These are phyloP conservation scores for Orbilia javanica DNA, from an alignment of 2,329 filamentous ascomycete genomes.

Conservation along the genomic window DNA sequence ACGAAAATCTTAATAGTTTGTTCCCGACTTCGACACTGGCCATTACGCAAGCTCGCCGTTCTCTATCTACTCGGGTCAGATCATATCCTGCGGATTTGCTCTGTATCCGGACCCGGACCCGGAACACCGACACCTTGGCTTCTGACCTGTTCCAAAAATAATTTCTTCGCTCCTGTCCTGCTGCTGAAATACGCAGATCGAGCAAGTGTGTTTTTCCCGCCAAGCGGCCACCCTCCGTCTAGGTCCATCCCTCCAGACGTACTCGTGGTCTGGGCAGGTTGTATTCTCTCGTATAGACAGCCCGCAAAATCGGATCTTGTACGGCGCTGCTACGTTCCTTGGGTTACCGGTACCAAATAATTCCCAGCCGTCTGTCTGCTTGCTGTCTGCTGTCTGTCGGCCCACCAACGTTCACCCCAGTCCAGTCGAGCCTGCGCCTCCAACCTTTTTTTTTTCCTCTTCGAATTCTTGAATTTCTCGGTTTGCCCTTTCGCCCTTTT, in stretches of 20 bases:
- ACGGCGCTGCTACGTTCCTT: slow-evolving; percentile 27
- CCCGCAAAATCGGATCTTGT: slow-evolving; percentile 15
- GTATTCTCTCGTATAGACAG: slow-evolving; percentile 20
- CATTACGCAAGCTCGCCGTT: slow-evolving; percentile 32
- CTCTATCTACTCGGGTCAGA: neutral
- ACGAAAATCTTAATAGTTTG: slow-evolving; percentile 30
- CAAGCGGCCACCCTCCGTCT: slow-evolving; percentile 18
- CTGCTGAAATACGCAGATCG: slow-evolving; percentile 58
- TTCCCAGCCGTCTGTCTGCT: neutral
- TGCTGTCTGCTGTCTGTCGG: slow-evolving; percentile 30
- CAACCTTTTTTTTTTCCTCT: slow-evolving; percentile 11
- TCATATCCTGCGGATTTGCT: slow-evolving; percentile 36
- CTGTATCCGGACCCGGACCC: slow-evolving; percentile 50
- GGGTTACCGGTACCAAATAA: slow-evolving; percentile 50
- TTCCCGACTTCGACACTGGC: slow-evolving; percentile 16
- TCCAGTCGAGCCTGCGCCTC: slow-evolving; percentile 28
- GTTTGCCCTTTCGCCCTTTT: slow-evolving; percentile 22
- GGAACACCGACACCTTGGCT: slow-evolving; percentile 38
- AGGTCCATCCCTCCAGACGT: no score
- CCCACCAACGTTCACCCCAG: slow-evolving; percentile 31
- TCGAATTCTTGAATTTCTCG: neutral
- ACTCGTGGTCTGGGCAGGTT: slow-evolving; percentile 12
- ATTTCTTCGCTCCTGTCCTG: slow-evolving; percentile 4
- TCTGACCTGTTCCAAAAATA: slow-evolving; percentile 52
- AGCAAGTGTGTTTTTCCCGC: slow-evolving; percentile 18